phyloP scores from a whole-genome alignment of 2,329 filamentous ascomycete species.

The Celoporthe dispersa region DNA sequence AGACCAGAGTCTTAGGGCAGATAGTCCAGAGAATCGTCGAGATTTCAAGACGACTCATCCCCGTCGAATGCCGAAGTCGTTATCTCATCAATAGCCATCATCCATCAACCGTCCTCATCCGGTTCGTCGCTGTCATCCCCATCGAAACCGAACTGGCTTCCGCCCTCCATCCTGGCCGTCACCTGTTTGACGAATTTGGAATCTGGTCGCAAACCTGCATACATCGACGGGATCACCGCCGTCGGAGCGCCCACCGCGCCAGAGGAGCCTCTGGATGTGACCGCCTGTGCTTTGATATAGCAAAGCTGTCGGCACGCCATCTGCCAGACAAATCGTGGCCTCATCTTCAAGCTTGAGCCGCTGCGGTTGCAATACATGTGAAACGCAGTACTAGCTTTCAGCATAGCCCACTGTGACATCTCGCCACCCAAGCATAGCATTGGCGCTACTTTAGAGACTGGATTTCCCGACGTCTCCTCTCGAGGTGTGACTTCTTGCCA shows the following conservation, averaged over 20 bases:
- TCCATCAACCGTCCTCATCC: constrained; percentile 5
- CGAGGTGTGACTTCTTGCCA: constrained; percentile 50
- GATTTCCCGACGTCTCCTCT: constrained; percentile 25
- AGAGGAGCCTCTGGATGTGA: constrained; percentile 13
- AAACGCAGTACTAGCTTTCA: constrained; percentile 57
- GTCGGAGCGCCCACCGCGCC: constrained; percentile 34
- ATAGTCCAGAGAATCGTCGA: no score
- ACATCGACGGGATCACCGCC: constrained; percentile 43
- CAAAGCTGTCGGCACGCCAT: constrained; percentile 55
- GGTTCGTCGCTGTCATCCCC: constrained; percentile 29
- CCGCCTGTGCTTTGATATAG: constrained; percentile 48
- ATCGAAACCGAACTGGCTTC: constrained; percentile 18
- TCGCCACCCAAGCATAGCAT: constrained; percentile 38
- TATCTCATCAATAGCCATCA: not conserved
- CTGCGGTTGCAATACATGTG: constrained; percentile 38
- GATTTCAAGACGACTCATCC: not conserved
- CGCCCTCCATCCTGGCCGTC: constrained; percentile 28
- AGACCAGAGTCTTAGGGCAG: no score
- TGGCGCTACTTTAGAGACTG: constrained; percentile 34
- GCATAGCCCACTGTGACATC: constrained; percentile 49
- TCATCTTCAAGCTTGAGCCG: constrained; percentile 24
- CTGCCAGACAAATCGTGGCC: constrained; percentile 47
- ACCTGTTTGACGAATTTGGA: constrained; percentile 33
- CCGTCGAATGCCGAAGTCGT: not conserved
- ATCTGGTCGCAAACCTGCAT: constrained; percentile 44